Conservation (phyloP, 1,284 basidiomycete genomes). For the Boletellus dicymbophilus region DNA sequence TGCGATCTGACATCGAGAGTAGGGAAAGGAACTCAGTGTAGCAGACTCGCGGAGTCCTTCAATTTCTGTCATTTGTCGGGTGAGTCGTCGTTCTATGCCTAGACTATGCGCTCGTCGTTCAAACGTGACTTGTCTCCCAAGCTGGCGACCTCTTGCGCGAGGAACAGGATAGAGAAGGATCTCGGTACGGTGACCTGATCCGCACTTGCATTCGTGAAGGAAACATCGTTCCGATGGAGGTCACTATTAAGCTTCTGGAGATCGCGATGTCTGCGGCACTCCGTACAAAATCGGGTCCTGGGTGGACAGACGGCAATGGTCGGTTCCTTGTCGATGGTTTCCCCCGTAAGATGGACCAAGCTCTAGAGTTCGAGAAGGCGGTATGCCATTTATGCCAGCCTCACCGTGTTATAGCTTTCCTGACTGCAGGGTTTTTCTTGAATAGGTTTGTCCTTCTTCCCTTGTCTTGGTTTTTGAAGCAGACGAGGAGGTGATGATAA, state of each 20-base stretch:
- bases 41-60: slow-evolving; percentile 84
- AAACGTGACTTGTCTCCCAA: slow-evolving; percentile 33
- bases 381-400: slow-evolving; percentile 47
- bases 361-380: slow-evolving; percentile 87
- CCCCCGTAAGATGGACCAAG: slow-evolving; percentile 95
- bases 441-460: slow-evolving; percentile 74
- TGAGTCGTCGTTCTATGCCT: slow-evolving; percentile 32
- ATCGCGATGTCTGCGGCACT: slow-evolving; percentile 86
- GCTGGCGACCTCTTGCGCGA: slow-evolving; percentile 96
- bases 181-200: slow-evolving; percentile 87
- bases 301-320: slow-evolving; percentile 76
- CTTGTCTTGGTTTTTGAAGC: slow-evolving; percentile 91
- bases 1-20: slow-evolving; percentile 12
- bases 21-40: slow-evolving; percentile 99
- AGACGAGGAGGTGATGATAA: slow-evolving; percentile 82
- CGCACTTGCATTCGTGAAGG: slow-evolving; percentile 91
- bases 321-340: slow-evolving; percentile 98
- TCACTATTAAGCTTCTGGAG: slow-evolving; percentile 94
- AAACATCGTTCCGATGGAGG: slow-evolving; percentile 95
- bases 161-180: slow-evolving; percentile 89
- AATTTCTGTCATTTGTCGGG: slow-evolving; percentile 95
- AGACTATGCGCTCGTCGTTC: background rate
- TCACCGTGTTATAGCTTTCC: background rate
- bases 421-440: slow-evolving; percentile 1
- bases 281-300: slow-evolving; percentile 45